Evolutionary conservation across 164 flowering plant genomes (phyloP).

Genomic region (Annona squamosa): DNA sequence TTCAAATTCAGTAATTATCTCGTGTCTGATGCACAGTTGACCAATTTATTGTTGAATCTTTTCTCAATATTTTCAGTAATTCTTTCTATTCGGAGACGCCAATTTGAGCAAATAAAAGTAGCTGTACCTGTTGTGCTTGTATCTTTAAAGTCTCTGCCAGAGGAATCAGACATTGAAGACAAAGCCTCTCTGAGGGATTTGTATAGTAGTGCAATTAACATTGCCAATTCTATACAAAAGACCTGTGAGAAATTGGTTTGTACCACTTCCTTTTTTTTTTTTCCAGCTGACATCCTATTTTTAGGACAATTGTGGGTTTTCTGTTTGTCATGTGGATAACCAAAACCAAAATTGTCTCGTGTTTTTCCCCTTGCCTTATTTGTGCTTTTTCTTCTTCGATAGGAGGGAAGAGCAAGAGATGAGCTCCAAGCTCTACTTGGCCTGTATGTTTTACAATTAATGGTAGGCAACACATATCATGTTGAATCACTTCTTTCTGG

Average conservation of each 20-base stretch:
- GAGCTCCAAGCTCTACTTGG: slow-evolving; percentile 66
- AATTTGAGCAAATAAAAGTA: slow-evolving; percentile 60
- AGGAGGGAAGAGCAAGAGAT: slow-evolving; percentile 47
- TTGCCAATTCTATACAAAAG: slow-evolving; percentile 53
- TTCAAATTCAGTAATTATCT: not conserved
- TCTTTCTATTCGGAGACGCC: slow-evolving; percentile 52
- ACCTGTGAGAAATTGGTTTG: slow-evolving; percentile 57
- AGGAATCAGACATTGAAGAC: slow-evolving; percentile 33
- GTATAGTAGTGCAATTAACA: slow-evolving; percentile 37
- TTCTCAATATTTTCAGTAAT: slow-evolving; percentile 46
- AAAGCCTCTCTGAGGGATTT: slow-evolving; percentile 25
- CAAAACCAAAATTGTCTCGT: too few species aligned
- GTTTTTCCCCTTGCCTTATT: too few species aligned
- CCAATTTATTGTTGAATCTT: not conserved
- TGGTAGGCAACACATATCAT: slow-evolving; percentile 37
- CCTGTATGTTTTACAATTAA: slow-evolving; percentile 56
- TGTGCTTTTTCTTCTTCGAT: slow-evolving; percentile 11
- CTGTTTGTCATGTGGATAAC: too few species aligned
- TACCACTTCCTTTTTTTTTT: slow-evolving; percentile 12
- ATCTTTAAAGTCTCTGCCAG: slow-evolving; percentile 21
- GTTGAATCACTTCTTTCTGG: slow-evolving; percentile 3
- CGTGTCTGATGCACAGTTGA: not conserved
- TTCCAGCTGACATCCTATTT: not conserved
- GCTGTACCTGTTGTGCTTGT: slow-evolving; percentile 40
- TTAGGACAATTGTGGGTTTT: too few species aligned